Base-by-base conservation (phyloP, 345 rosid genomes). In the Boechera divaricarpa region DNA sequence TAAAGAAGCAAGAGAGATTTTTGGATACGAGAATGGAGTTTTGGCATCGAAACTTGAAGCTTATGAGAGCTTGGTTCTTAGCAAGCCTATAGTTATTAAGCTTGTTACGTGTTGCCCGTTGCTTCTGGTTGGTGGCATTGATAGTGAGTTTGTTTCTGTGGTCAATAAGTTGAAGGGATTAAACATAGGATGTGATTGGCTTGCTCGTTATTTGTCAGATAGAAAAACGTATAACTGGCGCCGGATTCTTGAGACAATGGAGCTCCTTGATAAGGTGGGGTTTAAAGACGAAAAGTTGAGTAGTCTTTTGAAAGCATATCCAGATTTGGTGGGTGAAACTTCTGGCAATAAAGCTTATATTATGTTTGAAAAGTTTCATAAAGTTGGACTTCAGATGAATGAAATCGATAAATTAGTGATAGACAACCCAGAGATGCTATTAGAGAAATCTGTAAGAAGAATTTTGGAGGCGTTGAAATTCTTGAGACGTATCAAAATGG, bases 31-130 rank as follows among this genome's bases (percentile, higher is more conserved):
- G 45, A 53, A 13, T 73, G 91, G 91, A 9, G 80, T 86, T 57
- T 77, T 90, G 86, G 44, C 59, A 26, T 76, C 79, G 5, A 91
- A 80, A 79, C 86, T 90, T 74, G 56, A 16, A 73, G 90, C 83
- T 73, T 91, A 83, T 68, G 90, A 87, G 75, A 79, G 82, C 45
- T 73, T 94, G 75, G 96, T 88, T 81, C 80, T 90, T 69, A 69
- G 84, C 36, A 82, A 78, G 73, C 60, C 75, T 75, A 47, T 74
- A 62, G 77, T 89, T 44, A 69, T 72, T 26, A 87, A 83, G 80
- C 55, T 85, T 74, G 77, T 89, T 45, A 83, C 73, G 45, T 77
- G 79, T 66, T 78, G 81, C 77, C 98, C 97, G 4, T 21, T 31
- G 60, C 70, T 90, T 74, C 82, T 94, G 72, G 77, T 81, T 47